A percentile compares a stretch with the other conserved stretches of the same genome.
Conservation (phyloP, 2,329 filamentous ascomycete species). For the Calonectria crousiana region DNA sequence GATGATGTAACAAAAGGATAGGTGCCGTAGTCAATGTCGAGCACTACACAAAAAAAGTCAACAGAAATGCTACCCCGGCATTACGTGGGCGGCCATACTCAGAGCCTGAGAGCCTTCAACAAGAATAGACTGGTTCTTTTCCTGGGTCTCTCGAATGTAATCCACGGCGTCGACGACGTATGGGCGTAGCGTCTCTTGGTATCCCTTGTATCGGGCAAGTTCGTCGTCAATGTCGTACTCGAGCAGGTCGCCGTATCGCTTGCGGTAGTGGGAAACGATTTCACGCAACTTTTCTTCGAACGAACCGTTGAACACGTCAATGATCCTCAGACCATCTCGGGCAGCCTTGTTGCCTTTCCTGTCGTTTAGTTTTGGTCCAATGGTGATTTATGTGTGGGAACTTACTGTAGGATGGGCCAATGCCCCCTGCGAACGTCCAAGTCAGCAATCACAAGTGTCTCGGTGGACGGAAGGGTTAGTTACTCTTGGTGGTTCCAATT, state of each 20-base stretch:
- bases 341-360: background rate
- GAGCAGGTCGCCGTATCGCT: background rate
- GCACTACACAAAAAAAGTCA: background rate
- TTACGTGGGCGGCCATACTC: background rate
- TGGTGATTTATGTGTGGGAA: too few relatives aligned
- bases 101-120: background rate
- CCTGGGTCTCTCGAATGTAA: background rate
- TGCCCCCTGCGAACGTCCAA: background rate
- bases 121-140: background rate
- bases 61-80: background rate
- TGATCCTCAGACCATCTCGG: background rate
- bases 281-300: background rate
- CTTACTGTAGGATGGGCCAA: slow-evolving; percentile 5
- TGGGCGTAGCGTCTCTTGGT: background rate
- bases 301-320: background rate
- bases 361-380: background rate
- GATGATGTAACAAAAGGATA: background rate
- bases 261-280: background rate
- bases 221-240: background rate
- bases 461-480: background rate
- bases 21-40: background rate
- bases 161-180: background rate
- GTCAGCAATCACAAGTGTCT: background rate
- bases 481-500: slow-evolving; percentile 4
- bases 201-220: background rate